Conservation (phyloP, 768 basidiomycete genomes). For the Mycena vulgaris region DNA sequence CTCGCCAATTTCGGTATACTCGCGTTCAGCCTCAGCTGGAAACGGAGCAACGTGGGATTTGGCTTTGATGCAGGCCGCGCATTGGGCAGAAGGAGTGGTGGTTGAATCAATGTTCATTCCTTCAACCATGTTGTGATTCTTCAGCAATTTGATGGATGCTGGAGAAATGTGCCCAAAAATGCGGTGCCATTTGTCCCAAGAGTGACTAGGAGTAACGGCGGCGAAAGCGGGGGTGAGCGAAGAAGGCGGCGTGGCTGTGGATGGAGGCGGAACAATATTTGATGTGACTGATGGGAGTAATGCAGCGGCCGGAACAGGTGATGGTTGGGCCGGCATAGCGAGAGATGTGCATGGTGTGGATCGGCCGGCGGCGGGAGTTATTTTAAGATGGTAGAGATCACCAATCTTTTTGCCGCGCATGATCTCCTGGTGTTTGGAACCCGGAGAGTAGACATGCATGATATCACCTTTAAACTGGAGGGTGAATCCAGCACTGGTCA, state of each 20-base stretch:
- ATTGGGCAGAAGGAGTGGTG: conserved; percentile 32
- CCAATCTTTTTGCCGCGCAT: conserved; percentile 20
- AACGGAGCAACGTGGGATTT: conserved; percentile 41
- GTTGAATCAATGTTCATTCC: conserved; percentile 38
- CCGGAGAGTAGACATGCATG: conserved; percentile 32
- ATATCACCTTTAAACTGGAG: conserved; percentile 26
- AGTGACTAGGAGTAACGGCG: not conserved
- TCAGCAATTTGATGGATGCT: conserved; percentile 38
- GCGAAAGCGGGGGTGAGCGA: not conserved
- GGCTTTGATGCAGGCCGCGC: conserved; percentile 42
- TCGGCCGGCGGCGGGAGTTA: too few relatives aligned
- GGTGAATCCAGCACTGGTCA: conserved; percentile 27
- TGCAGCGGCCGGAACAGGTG: too few relatives aligned
- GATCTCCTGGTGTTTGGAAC: conserved; percentile 1
- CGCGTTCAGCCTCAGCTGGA: conserved; percentile 37
- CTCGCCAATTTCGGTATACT: conserved; percentile 39
- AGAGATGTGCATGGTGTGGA: too few relatives aligned
- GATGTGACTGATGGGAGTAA: too few relatives aligned
- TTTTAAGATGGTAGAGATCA: conserved; percentile 19
- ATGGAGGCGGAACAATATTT: too few relatives aligned
- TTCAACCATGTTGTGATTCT: conserved; percentile 38
- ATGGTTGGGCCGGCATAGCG: too few relatives aligned
- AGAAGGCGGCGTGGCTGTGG: not conserved
- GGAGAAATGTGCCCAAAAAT: conserved; percentile 42
- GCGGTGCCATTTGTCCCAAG: conserved; percentile 22